Conservation (phyloP, 306 rosid genomes). For the Castanea sativa region DNA sequence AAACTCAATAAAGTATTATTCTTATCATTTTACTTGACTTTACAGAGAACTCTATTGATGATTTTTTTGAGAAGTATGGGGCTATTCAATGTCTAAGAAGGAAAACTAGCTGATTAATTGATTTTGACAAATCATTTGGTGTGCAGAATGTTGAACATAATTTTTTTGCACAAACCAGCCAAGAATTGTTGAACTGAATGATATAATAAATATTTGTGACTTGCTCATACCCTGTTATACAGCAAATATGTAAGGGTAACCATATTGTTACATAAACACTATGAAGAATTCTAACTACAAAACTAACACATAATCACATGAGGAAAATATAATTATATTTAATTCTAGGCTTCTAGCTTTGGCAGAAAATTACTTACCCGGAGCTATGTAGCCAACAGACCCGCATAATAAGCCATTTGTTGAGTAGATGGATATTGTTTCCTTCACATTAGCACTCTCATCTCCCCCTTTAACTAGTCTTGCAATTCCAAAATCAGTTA, state of each 20-base stretch:
- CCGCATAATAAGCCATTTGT: constrained; percentile 80
- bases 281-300: background rate
- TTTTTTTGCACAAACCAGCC: background rate
- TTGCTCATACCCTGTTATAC: too few relatives aligned
- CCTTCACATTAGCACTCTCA: constrained; percentile 16
- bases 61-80: background rate
- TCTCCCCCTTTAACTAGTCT: constrained; percentile 50
- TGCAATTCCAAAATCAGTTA: constrained; percentile 89
- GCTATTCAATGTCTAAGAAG: background rate
- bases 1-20: background rate
- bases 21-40: background rate
- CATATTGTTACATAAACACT: too few relatives aligned
- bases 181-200: background rate
- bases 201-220: too few relatives aligned
- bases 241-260: too few relatives aligned
- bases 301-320: background rate
- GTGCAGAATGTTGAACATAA: background rate
- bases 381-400: constrained; percentile 88
- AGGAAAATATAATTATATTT: background rate
- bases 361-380: constrained; percentile 52
- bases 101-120: too few relatives aligned
- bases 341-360: background rate
- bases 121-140: background rate
- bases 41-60: background rate
- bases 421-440: constrained; percentile 55